A percentile compares a stretch with the other conserved stretches of the same genome.
These are phyloP conservation scores for Bidens hawaiensis DNA, from an alignment of 140 eudicot genomes.

Conservation along the genomic window DNA sequence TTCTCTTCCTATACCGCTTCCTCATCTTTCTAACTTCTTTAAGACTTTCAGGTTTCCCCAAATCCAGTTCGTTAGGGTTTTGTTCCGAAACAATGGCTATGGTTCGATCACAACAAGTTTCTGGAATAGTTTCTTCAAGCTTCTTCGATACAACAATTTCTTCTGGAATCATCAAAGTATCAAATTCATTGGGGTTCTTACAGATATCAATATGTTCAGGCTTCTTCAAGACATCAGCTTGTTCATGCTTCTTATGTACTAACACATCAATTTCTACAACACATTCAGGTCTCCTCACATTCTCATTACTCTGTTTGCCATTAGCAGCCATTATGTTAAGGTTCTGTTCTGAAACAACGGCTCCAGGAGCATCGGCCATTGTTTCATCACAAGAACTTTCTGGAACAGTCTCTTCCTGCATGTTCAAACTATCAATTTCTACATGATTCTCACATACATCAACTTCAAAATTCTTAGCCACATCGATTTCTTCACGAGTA, in stretches of 20 bases:
- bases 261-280: background rate
- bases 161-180: background rate
- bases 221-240: background rate
- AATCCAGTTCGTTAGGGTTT: background rate
- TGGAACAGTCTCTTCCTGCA: background rate
- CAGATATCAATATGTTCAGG: background rate
- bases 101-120: background rate
- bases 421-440: no score
- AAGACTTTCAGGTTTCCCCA: background rate
- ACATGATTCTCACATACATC: no score
- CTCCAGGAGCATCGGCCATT: background rate
- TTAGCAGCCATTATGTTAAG: slow-evolving; percentile 8
- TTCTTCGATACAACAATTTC: background rate
- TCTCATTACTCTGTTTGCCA: background rate
- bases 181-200: background rate
- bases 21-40: no score
- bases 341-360: slow-evolving; percentile 7
- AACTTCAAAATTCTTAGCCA: background rate
- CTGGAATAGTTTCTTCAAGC: background rate
- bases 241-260: background rate
- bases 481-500: background rate
- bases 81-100: background rate
- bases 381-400: background rate
- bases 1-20: no score
- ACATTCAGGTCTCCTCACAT: background rate